phyloP scores from a whole-genome alignment of 306 rosid genomes.

The Sicyos baderoa region DNA sequence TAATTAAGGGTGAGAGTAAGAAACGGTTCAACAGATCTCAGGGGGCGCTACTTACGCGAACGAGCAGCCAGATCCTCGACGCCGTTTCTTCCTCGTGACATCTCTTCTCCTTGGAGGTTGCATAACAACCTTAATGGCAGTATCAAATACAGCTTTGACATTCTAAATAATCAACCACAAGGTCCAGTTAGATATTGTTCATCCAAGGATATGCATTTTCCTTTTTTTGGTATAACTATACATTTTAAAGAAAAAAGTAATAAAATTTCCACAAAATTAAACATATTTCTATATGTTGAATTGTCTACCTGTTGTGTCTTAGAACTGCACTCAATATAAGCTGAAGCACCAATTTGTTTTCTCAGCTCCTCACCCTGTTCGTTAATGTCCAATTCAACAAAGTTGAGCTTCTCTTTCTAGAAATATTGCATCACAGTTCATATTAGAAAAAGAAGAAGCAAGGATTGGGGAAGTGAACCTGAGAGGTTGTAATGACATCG shows the following conservation, averaged over 20 bases:
- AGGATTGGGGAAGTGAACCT: constrained; percentile 35
- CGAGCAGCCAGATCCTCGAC: constrained; percentile 59
- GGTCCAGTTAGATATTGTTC: neutral
- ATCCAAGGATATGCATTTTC: neutral
- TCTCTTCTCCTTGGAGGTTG: constrained; percentile 96
- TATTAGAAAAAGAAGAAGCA: neutral
- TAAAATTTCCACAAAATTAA: neutral
- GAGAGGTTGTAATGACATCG: constrained; percentile 60
- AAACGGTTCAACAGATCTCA: neutral
- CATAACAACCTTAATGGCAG: constrained; percentile 94
- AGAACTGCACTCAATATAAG: constrained; percentile 93
- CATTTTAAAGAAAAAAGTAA: neutral
- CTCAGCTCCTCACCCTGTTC: constrained; percentile 90
- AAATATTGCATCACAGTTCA: neutral
- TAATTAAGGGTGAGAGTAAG: neutral
- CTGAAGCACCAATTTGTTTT: constrained; percentile 96
- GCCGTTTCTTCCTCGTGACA: constrained; percentile 59
- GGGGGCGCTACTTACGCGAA: constrained; percentile 49
- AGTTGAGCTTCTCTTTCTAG: neutral
- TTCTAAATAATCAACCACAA: constrained; percentile 44
- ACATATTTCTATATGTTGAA: constrained; percentile 11
- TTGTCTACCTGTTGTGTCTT: constrained; percentile 84
- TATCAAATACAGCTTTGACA: constrained; percentile 93
- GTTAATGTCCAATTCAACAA: neutral
- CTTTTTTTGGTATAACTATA: neutral